phyloP scores from a whole-genome alignment of 2,329 filamentous ascomycete genomes.

The Corinectria fuckeliana region DNA sequence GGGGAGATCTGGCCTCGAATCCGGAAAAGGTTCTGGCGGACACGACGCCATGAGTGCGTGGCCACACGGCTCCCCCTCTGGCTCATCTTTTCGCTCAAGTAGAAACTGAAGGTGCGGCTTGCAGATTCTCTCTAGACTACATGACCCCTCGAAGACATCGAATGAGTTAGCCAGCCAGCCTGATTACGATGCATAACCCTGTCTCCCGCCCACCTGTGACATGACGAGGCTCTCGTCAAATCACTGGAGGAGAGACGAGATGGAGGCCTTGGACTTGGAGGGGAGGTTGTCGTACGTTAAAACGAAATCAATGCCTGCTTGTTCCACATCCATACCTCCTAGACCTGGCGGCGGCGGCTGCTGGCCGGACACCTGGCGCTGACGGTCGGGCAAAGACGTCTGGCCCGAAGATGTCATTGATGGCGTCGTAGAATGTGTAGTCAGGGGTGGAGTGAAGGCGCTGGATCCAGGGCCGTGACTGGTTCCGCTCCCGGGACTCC shows the following conservation, averaged over 20 bases:
- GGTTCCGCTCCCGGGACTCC: slow-evolving; percentile 46
- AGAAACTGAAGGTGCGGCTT: slow-evolving; percentile 89
- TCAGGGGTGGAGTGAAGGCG: slow-evolving; percentile 56
- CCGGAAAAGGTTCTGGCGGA: slow-evolving; percentile 70
- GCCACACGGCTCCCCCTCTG: slow-evolving; percentile 76
- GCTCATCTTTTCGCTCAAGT: slow-evolving; percentile 63
- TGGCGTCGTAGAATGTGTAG: slow-evolving; percentile 51
- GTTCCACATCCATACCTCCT: slow-evolving; percentile 72
- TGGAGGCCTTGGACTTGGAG: slow-evolving; percentile 64
- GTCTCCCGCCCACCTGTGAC: slow-evolving; percentile 3
- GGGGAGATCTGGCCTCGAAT: slow-evolving; percentile 57
- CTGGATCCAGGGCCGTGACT: slow-evolving; percentile 61
- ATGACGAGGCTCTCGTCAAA: slow-evolving; percentile 26
- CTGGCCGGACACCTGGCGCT: slow-evolving; percentile 41
- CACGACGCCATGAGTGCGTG: slow-evolving; percentile 95
- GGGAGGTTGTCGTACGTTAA: slow-evolving; percentile 78
- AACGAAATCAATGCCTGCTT: slow-evolving; percentile 88
- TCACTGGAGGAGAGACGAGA: slow-evolving; percentile 68
- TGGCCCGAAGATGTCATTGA: slow-evolving; percentile 45
- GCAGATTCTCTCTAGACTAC: slow-evolving; percentile 89
- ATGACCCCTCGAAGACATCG: slow-evolving; percentile 47
- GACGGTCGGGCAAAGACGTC: slow-evolving; percentile 22
- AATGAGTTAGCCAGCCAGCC: slow-evolving; percentile 56
- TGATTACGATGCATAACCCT: slow-evolving; percentile 24
- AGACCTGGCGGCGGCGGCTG: slow-evolving; percentile 38